Base-by-base conservation (phyloP, 2,329 filamentous ascomycete species). In the Waltergamsia citrina region DNA sequence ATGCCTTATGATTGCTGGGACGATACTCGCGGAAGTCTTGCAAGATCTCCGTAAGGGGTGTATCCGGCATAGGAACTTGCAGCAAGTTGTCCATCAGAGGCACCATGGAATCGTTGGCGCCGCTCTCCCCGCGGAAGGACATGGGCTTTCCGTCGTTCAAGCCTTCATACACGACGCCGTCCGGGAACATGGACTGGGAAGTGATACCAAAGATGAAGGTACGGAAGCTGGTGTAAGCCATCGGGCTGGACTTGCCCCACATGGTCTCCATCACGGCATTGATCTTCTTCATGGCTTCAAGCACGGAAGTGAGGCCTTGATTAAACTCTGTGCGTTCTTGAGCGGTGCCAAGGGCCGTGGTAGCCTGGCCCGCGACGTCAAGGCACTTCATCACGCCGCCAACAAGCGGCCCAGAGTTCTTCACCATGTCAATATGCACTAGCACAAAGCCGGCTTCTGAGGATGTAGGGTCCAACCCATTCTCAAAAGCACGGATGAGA, bases 171-270 rank as follows among this genome's bases (percentile, higher is more conserved):
- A 94, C 61, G 7, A 95, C 90, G 7, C 90, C 90, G 42, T 88
- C 67, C 7, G 88, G 88, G 59, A 95, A 95, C 87, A 95, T 94
- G 49, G 78, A 81, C 60, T 95, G 88, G 31, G 76, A 82, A 2
- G 86, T 93, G 59, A 95, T 94, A 47, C 90, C 90, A 52, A 94
- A 94, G 63, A 95, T 95, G 66, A 95, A 95, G 9, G 90, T 94
- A 26, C 88, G 82, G 74, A 94, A 95, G 45, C 75, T 81, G 38
- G 83, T 85, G 62, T 95, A 95, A 44, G 86, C 76, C 14, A 72
- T 70, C 3, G 88, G 88, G 47, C 84, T 83, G 36, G 84, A 92
- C 56, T 87, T 85, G 39, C 71, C 71, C 90, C 88, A 95, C 90
- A 96, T 96, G 17, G 65, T 72, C 53, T 92, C 85, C 85, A 93